Base-by-base conservation (phyloP, 1,284 basidiomycete genomes). In the Inonotus obliquus region DNA sequence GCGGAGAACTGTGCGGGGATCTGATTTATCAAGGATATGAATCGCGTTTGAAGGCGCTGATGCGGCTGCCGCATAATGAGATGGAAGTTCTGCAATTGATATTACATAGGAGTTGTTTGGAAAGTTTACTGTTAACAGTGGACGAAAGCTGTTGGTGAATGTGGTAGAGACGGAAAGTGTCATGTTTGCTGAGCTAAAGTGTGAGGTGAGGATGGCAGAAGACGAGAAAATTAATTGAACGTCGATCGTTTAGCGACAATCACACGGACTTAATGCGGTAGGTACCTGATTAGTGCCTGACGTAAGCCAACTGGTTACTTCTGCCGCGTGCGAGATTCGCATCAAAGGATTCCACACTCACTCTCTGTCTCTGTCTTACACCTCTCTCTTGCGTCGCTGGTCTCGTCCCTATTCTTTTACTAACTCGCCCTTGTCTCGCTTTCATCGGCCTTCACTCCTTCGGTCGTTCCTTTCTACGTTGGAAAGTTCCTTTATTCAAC, bases 21-120 rank as follows among this genome's bases (percentile, higher is more conserved):
- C 81, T 1, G 73, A 68, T 68, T 79, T 85, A 71, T 89, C 87
- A 67, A 84, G 83, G 21, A 89, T 72, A 69, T 86, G 76, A 65
- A 90, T 87, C 27, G 76, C 73, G 67, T 84, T 81, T 21, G 80
- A 77, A 4, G 84, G 81, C 37, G 60, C 72, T 23, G 85, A 85
- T 0, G 82, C 75, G 0, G 81, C 79, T n/a, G 81, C 81, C 4
- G 82, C 86, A 62, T 87, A 89, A 58, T 73, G 69, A 3, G 74
- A 72, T 2, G 76, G 74, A 6, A 83, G 64, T 4, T 75, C 70
- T 14, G 80, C 78, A 11, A 90, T 72, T 0, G 80, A 77, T 3
- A 90, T 74, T 7, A 89, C 77, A 69, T 89, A 89, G 0, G 78
- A 77, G 14, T 77, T 71, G 2, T 75, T 75, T 0, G 79, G 78